Evolutionary conservation across 306 rosid genomes (phyloP).

Genomic region (Acacia acuminata): DNA sequence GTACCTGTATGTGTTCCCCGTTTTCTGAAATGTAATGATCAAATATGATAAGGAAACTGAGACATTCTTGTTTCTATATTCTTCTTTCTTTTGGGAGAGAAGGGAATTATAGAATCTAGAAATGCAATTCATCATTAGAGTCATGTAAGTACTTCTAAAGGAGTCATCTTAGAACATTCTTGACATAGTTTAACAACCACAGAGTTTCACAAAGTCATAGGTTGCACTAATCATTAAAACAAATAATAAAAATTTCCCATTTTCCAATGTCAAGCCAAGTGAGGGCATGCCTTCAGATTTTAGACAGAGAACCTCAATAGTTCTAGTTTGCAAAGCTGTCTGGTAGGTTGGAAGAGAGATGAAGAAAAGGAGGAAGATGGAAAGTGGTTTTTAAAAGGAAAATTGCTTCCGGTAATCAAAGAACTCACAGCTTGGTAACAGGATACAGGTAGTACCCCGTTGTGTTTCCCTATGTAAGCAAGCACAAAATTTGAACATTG

Average conservation of each 20-base stretch:
- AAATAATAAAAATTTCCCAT: background rate
- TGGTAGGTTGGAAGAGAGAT: background rate
- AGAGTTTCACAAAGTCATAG: background rate
- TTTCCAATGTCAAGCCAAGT: background rate
- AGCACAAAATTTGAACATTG: conserved; percentile 2
- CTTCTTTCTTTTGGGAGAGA: background rate
- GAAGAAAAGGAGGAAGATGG: background rate
- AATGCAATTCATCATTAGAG: conserved; percentile 2
- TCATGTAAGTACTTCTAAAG: background rate
- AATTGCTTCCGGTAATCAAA: background rate
- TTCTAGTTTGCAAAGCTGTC: background rate
- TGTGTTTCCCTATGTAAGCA: background rate
- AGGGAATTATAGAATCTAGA: background rate
- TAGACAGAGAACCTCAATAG: background rate
- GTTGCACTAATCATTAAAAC: background rate
- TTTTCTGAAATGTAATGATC: conserved; percentile 67
- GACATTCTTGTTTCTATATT: conserved; percentile 11
- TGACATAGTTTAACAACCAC: background rate
- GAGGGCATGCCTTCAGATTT: background rate
- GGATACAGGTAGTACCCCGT: background rate
- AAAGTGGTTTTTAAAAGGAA: background rate
- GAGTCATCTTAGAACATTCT: background rate
- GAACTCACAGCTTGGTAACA: conserved; percentile 10
- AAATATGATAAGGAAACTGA: conserved; percentile 20
- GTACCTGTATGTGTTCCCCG: conserved; percentile 97